phyloP scores from a whole-genome alignment of 345 rosid species.

The Populus simonii region DNA sequence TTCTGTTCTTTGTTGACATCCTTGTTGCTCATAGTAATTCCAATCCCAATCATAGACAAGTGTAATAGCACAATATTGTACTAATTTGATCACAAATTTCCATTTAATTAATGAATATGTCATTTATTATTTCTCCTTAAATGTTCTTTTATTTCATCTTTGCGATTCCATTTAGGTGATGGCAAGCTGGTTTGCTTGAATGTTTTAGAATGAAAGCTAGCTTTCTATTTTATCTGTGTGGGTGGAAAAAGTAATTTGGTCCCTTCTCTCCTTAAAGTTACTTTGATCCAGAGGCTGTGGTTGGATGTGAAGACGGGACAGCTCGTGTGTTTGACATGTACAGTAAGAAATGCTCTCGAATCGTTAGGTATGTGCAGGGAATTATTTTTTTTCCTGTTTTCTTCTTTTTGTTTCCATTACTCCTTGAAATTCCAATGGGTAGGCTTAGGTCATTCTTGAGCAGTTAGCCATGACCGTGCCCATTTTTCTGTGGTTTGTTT shows the following conservation, averaged over 20 bases:
- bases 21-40: too few relatives aligned
- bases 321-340: constrained; percentile 92
- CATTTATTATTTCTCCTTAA: background rate
- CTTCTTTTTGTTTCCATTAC: background rate
- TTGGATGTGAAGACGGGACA: constrained; percentile 94
- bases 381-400: background rate
- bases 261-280: constrained; percentile 42
- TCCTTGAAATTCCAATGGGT: background rate
- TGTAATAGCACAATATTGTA: too few relatives aligned
- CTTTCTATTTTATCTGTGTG: background rate
- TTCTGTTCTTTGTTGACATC: too few relatives aligned
- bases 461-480: too few relatives aligned
- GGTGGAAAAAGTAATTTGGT: constrained; percentile 8
- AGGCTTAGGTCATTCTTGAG: background rate
- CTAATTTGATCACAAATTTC: too few relatives aligned
- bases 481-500: background rate
- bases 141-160: background rate
- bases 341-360: constrained; percentile 72
- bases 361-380: constrained; percentile 49
- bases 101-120: too few relatives aligned
- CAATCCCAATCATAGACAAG: too few relatives aligned
- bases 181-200: background rate
- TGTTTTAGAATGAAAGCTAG: background rate
- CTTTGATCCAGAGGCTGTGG: constrained; percentile 84
- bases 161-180: background rate